Evolutionary conservation across 1,284 basidiomycete genomes (phyloP), one percentile per base, ranked within the genome.

Genomic region (Malassezia equina): DNA sequence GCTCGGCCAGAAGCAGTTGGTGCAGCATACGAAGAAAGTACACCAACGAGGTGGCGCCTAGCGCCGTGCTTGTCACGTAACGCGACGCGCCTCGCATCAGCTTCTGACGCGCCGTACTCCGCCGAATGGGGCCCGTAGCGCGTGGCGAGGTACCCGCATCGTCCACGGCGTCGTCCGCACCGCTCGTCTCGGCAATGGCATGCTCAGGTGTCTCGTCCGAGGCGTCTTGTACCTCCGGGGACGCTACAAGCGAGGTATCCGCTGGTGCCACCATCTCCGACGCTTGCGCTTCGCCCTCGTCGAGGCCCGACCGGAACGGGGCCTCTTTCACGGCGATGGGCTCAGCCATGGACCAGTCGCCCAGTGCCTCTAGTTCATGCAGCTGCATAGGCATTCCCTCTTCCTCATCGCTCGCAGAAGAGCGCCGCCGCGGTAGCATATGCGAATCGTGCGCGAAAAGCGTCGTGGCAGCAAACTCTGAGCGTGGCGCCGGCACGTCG

Each of bases 11-110:
- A 5, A 73, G 61, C 8, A 62, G 63, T 59, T 73, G 71, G 29
- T 62, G 61, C 52, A 68, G 62, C 61, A 73, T 67, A 48, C 54
- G 62, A 21, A 58, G 55, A 19, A 73, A 62, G 52, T 71, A 64
- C 25, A 57, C 46, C 12, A 62, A 47, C 28, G 52, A 53, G n/a
- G 40, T 40, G 13, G 55, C 31, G 28, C 54, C 44, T 5, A 62
- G 47, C 15, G 47, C 60, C 39, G 55, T 55, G 43, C 52, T 47
- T 4, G 47, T 52, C 27, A 55, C 58, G n/a, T 52, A 50, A 28
- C 57, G 44, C 32, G 60, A 55, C n/a, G 51, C 36, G 7, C 56
- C 43, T 24, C 52, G 60, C 46, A 52, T 60, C 24, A 55, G 52
- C 39, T 42, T 51, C 21, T 47, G 46, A 17, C 40, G 54, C 40